These are phyloP conservation scores for Acidomyces sp. DNA, from an alignment of 495 filamentous ascomycete genomes.

Conservation along the genomic window DNA sequence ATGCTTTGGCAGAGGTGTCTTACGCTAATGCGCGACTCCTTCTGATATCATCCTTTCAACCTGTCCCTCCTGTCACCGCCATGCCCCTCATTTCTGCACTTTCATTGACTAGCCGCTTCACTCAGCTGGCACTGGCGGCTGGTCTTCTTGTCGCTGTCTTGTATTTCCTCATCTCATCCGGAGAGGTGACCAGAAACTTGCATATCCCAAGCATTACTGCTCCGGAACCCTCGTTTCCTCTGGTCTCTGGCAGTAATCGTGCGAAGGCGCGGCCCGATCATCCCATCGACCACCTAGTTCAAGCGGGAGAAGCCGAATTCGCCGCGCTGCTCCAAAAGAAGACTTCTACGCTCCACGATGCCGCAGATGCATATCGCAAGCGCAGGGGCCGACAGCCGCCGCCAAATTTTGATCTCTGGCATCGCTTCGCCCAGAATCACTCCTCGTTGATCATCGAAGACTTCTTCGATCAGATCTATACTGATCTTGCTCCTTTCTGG, in stretches of 20 bases:
- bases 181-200: background rate
- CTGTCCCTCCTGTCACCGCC: background rate
- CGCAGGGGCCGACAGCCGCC: constrained; percentile 29
- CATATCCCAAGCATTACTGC: constrained; percentile 1
- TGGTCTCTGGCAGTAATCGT: background rate
- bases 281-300: constrained; percentile 28
- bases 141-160: constrained; percentile 1
- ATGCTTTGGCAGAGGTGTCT: too few species aligned
- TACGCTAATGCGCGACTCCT: too few species aligned
- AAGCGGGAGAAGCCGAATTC: constrained; percentile 17
- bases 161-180: constrained; percentile 7
- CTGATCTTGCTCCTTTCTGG: constrained; percentile 30
- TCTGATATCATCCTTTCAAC: too few species aligned
- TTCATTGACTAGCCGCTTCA: constrained; percentile 13
- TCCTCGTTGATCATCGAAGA: constrained; percentile 27
- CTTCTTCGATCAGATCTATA: constrained; percentile 32
- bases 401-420: constrained; percentile 28
- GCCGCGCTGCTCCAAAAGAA: constrained; percentile 21
- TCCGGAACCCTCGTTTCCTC: background rate
- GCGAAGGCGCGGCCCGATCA: constrained; percentile 10
- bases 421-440: constrained; percentile 24
- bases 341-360: constrained; percentile 18
- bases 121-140: constrained; percentile 10
- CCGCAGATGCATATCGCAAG: constrained; percentile 24
- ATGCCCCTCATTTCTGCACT: constrained; percentile 9